phyloP scores from a whole-genome alignment of 352 stramenopile genomes.

The Globisporangium splendens region DNA sequence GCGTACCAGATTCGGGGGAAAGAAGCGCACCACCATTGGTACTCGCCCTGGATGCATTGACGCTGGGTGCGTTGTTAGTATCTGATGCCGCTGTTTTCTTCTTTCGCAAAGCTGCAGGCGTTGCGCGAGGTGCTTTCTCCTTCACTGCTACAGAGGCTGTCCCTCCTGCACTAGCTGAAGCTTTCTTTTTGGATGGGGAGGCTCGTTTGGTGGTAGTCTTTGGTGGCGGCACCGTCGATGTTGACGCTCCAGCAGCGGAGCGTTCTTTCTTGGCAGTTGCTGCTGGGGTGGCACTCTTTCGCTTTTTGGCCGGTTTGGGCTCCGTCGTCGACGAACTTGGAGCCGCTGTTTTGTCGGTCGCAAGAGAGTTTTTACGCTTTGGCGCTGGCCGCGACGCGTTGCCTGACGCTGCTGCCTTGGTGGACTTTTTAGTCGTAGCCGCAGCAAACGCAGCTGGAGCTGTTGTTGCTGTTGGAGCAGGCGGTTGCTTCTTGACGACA shows the following conservation, averaged over 20 bases:
- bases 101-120: slow-evolving; percentile 4
- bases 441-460: not conserved
- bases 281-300: not conserved
- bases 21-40: not conserved
- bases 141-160: not conserved
- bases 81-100: slow-evolving; percentile 5
- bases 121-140: not conserved
- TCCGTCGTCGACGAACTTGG: not conserved
- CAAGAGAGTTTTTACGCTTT: slow-evolving; percentile 12
- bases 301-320: slow-evolving; percentile 12
- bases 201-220: slow-evolving; percentile 2
- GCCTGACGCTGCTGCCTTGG: not conserved
- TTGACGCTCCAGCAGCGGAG: not conserved
- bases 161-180: not conserved
- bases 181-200: slow-evolving; percentile 14
- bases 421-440: not conserved
- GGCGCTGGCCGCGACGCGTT: not conserved
- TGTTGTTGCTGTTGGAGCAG: not conserved
- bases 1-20: not conserved
- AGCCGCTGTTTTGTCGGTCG: not conserved
- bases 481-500: slow-evolving; percentile 6
- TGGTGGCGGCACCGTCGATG: not conserved
- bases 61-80: not conserved
- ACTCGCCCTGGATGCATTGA: not conserved
- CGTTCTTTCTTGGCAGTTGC: not conserved